phyloP scores from a whole-genome alignment of 2,329 filamentous ascomycete genomes.

The Lomentospora prolificans region DNA sequence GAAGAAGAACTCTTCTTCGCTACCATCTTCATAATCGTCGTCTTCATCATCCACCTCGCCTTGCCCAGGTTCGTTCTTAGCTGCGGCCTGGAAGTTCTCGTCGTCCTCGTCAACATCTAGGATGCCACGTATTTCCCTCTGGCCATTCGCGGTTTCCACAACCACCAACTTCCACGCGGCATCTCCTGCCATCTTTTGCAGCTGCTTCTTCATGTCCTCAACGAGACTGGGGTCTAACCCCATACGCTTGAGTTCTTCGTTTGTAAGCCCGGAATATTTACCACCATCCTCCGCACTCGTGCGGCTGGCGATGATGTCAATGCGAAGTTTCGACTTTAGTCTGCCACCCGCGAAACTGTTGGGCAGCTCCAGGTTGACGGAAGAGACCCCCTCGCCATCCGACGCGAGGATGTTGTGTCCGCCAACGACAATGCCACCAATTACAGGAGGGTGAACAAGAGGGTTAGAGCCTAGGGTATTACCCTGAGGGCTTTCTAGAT shows the following conservation, averaged over 20 bases:
- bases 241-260: constrained; percentile 58
- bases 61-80: not conserved
- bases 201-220: constrained; percentile 56
- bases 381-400: constrained; percentile 36
- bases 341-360: constrained; percentile 22
- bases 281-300: constrained; percentile 48
- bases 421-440: constrained; percentile 46
- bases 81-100: not conserved
- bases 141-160: constrained; percentile 54
- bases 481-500: constrained; percentile 7
- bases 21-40: not conserved
- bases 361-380: constrained; percentile 34
- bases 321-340: not conserved
- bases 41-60: not conserved
- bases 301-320: constrained; percentile 5
- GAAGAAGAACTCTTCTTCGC: not conserved
- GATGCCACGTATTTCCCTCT: constrained; percentile 56
- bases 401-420: constrained; percentile 35
- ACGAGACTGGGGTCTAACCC: constrained; percentile 58
- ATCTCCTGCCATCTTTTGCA: constrained; percentile 59
- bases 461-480: not conserved
- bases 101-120: constrained; percentile 47
- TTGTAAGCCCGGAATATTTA: constrained; percentile 47
- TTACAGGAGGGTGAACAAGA: constrained; percentile 18
- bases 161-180: constrained; percentile 74